phyloP scores from a whole-genome alignment of 2,329 filamentous ascomycete species.

The Colletotrichum sp. region DNA sequence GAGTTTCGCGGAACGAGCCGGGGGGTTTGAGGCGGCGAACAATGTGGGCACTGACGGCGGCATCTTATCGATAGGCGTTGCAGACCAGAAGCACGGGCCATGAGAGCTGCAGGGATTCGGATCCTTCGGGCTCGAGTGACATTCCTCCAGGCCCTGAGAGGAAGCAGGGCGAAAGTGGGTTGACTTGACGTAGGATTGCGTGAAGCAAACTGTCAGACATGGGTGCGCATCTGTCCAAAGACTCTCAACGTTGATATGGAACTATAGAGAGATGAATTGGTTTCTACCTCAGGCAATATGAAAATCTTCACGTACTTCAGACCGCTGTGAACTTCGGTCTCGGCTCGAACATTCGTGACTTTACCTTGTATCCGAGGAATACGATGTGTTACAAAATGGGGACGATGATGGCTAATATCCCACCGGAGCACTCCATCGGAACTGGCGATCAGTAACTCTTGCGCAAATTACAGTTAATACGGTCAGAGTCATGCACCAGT shows the following conservation, averaged over 20 bases:
- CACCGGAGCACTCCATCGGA: background rate
- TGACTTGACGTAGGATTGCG: background rate
- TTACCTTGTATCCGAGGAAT: background rate
- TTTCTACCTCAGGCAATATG: too few relatives aligned
- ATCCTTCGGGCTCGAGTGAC: background rate
- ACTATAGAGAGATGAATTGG: background rate
- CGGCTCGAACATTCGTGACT: background rate
- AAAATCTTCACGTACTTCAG: background rate
- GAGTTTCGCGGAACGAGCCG: slow-evolving; percentile 11
- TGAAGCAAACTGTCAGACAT: background rate
- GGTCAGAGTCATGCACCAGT: background rate
- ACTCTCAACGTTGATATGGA: background rate
- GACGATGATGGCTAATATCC: background rate
- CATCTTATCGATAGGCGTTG: slow-evolving; percentile 9
- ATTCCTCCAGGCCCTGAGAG: background rate
- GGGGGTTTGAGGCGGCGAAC: background rate
- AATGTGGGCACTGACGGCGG: background rate
- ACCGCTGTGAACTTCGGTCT: background rate
- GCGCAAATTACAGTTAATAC: background rate
- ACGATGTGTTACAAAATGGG: background rate
- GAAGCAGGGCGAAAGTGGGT: background rate
- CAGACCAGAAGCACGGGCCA: background rate
- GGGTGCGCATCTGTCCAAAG: background rate
- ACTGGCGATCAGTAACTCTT: background rate
- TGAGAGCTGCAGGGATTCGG: accelerated